phyloP scores from a whole-genome alignment of 2,329 filamentous ascomycete genomes.

The Aureobasidium musti region DNA sequence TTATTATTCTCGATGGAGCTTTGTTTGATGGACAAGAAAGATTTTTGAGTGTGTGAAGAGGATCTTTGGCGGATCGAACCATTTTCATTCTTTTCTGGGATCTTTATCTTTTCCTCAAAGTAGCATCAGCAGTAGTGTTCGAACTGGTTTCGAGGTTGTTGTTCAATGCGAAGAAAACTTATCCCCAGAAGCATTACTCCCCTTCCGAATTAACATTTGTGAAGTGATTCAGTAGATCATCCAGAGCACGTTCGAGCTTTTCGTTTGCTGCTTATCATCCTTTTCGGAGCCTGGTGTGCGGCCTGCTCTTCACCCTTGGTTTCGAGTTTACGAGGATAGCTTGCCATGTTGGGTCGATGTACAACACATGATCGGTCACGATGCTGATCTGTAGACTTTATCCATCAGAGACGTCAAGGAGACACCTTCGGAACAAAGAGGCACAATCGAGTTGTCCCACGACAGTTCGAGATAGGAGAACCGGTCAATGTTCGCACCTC shows the following conservation, averaged over 20 bases:
- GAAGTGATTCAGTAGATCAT: no score
- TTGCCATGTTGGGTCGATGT: background rate
- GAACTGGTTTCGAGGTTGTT: constrained; percentile 2
- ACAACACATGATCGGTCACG: background rate
- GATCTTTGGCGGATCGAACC: constrained; percentile 20
- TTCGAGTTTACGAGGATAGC: no score
- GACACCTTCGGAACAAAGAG: no score
- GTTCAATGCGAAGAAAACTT: background rate
- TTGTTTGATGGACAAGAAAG: background rate
- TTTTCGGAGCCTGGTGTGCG: no score
- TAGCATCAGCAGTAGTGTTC: constrained; percentile 1
- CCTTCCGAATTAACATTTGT: background rate
- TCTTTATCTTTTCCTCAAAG: background rate
- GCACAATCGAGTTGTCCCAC: no score
- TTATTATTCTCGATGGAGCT: background rate
- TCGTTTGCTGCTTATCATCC: no score
- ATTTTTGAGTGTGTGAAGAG: constrained; percentile 2
- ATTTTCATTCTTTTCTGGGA: background rate
- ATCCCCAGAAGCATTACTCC: background rate
- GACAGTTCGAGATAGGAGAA: no score
- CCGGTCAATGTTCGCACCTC: no score
- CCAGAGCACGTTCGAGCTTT: no score
- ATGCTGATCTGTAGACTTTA: background rate
- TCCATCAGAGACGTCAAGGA: no score
- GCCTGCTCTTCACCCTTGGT: no score